Evolutionary conservation across 2,329 filamentous ascomycete species (phyloP).

Genomic region (Elsinoe batatas): DNA sequence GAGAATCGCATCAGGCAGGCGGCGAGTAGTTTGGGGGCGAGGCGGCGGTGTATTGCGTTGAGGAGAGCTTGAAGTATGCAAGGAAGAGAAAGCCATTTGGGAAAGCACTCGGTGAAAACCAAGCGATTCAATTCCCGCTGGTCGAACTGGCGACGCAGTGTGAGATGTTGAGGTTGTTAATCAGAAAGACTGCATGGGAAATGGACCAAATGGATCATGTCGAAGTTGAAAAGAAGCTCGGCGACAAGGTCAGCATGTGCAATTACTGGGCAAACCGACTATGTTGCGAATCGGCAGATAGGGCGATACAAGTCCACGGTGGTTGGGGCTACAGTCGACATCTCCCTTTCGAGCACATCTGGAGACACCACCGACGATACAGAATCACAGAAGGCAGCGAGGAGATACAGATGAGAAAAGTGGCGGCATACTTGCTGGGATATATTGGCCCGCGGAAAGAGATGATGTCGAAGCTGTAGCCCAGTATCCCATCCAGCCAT

Average conservation of each 20-base stretch:
- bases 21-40: slow-evolving; percentile 51
- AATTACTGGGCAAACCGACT: slow-evolving; percentile 56
- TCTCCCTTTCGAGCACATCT: slow-evolving; percentile 55
- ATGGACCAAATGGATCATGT: slow-evolving; percentile 49
- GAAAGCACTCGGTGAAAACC: slow-evolving; percentile 47
- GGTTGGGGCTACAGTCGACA: slow-evolving; percentile 51
- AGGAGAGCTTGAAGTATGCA: slow-evolving; percentile 48
- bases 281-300: slow-evolving; percentile 51
- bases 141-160: slow-evolving; percentile 53
- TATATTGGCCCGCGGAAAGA: slow-evolving; percentile 38
- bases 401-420: slow-evolving; percentile 58
- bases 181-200: slow-evolving; percentile 50
- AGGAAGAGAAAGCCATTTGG: slow-evolving; percentile 46
- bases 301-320: slow-evolving; percentile 53
- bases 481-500: too few species aligned
- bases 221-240: slow-evolving; percentile 49
- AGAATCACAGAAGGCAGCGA: slow-evolving; percentile 56
- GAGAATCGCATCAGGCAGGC: slow-evolving; percentile 58
- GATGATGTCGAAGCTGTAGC: slow-evolving; percentile 13
- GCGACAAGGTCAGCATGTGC: slow-evolving; percentile 55
- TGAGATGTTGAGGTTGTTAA: slow-evolving; percentile 52
- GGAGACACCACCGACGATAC: slow-evolving; percentile 53
- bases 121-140: slow-evolving; percentile 55
- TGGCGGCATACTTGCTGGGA: slow-evolving; percentile 50
- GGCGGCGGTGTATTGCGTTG: slow-evolving; percentile 50